Evolutionary conservation across 495 filamentous ascomycete genomes (phyloP).

Genomic region (Cercophora scortea): DNA sequence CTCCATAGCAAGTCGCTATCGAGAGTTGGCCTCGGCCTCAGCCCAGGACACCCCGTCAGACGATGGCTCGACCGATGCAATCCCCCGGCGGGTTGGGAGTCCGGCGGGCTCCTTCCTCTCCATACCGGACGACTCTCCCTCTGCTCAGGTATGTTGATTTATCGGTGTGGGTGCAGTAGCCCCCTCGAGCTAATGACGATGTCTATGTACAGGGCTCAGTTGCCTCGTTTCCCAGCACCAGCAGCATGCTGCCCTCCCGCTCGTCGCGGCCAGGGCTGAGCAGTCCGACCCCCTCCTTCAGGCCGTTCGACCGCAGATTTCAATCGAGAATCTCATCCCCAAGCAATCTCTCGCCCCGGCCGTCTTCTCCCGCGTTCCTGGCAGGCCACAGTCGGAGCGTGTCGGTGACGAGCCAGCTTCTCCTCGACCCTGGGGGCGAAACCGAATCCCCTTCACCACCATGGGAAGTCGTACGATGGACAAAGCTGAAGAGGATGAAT

Average conservation of each 20-base stretch:
- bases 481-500: slow-evolving; percentile 81
- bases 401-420: slow-evolving; percentile 54
- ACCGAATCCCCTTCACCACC: slow-evolving; percentile 63
- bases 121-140: slow-evolving; percentile 83
- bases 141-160: slow-evolving; percentile 59
- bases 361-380: slow-evolving; percentile 73
- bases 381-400: slow-evolving; percentile 67
- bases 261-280: slow-evolving; percentile 38
- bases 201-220: slow-evolving; percentile 59
- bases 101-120: slow-evolving; percentile 50
- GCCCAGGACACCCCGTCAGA: slow-evolving; percentile 36
- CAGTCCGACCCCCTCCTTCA: slow-evolving; percentile 69
- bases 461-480: slow-evolving; percentile 97
- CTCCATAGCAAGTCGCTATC: slow-evolving; percentile 38
- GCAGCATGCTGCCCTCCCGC: slow-evolving; percentile 45
- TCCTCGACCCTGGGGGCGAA: slow-evolving; percentile 46
- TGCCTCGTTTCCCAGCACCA: slow-evolving; percentile 68
- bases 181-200: slow-evolving; percentile 16
- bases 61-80: slow-evolving; percentile 35
- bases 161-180: neutral
- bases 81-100: slow-evolving; percentile 33
- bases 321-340: slow-evolving; percentile 70
- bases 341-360: slow-evolving; percentile 49
- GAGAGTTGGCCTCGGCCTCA: slow-evolving; percentile 28
- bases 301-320: slow-evolving; percentile 91